A percentile compares a stretch with the other conserved stretches of the same genome.
Conservation (phyloP, 148 eudicot genomes). For the Pharnaceum exiguum region DNA sequence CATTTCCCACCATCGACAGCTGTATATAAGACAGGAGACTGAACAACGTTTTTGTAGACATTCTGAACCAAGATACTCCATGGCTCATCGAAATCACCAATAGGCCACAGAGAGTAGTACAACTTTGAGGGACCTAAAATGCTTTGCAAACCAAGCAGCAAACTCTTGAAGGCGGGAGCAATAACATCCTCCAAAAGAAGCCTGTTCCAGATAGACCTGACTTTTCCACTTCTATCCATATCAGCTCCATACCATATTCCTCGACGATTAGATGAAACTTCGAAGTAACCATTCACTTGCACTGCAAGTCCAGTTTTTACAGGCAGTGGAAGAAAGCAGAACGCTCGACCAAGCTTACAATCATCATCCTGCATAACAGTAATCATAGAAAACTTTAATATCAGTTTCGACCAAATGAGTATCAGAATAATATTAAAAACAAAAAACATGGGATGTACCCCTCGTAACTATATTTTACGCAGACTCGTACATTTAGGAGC, state of each 20-base stretch:
- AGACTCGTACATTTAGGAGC: too few relatives aligned
- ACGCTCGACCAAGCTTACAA: conserved; percentile 73
- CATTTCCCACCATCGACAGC: conserved; percentile 73
- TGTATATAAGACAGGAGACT: conserved; percentile 67
- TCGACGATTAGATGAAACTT: conserved; percentile 98
- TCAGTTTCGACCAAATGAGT: background rate
- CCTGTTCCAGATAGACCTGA: conserved; percentile 93
- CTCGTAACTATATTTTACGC: too few relatives aligned
- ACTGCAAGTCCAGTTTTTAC: conserved; percentile 85
- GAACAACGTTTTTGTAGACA: conserved; percentile 50
- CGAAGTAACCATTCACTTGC: conserved; percentile 95
- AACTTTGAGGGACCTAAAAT: conserved; percentile 54
- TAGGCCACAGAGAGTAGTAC: conserved; percentile 86
- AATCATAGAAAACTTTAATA: conserved; percentile 5
- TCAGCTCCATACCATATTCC: conserved; percentile 99
- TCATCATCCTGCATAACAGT: conserved; percentile 55
- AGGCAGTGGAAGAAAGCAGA: conserved; percentile 98
- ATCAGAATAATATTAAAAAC: too few relatives aligned
- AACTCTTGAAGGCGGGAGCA: conserved; percentile 60
- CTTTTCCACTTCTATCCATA: conserved; percentile 98
- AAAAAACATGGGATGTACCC: too few relatives aligned
- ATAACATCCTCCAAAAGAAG: conserved; percentile 90
- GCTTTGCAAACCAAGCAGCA: conserved; percentile 67
- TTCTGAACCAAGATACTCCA: conserved; percentile 81
- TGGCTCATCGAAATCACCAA: conserved; percentile 94